These are phyloP conservation scores for Ceriops tagal DNA, from an alignment of 345 rosid species.

Conservation along the genomic window DNA sequence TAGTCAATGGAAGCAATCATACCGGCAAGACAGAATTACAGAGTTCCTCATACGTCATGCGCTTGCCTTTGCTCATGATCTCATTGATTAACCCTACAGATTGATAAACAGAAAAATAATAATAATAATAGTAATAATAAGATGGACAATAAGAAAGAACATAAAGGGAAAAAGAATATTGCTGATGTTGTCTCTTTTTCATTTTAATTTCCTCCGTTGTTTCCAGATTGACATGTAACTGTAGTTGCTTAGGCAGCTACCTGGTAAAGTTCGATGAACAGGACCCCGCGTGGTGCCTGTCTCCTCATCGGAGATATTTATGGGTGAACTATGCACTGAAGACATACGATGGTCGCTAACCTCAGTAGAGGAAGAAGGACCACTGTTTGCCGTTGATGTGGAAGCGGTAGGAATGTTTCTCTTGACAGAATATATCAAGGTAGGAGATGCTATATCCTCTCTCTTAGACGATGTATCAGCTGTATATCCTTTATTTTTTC, in stretches of 20 bases:
- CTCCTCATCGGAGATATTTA: constrained; percentile 63
- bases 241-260: constrained; percentile 24
- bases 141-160: background rate
- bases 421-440: constrained; percentile 26
- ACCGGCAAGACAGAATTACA: constrained; percentile 95
- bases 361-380: constrained; percentile 75
- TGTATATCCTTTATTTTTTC: constrained; percentile 45
- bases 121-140: background rate
- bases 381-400: constrained; percentile 61
- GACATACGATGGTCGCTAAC: constrained; percentile 58
- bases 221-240: background rate
- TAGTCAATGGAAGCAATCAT: constrained; percentile 20
- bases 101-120: background rate
- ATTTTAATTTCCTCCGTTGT: background rate
- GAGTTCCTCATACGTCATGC: constrained; percentile 92
- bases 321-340: constrained; percentile 58
- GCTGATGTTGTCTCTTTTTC: background rate
- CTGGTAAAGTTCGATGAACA: constrained; percentile 75
- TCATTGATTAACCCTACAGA: constrained; percentile 69
- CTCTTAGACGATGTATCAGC: constrained; percentile 43
- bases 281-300: constrained; percentile 41
- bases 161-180: background rate
- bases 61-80: constrained; percentile 89
- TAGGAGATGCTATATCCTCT: constrained; percentile 45
- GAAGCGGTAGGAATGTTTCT: constrained; percentile 45